Evolutionary conservation across 2,329 filamentous ascomycete genomes (phyloP).

Genomic region (Diplocarpon rosae): DNA sequence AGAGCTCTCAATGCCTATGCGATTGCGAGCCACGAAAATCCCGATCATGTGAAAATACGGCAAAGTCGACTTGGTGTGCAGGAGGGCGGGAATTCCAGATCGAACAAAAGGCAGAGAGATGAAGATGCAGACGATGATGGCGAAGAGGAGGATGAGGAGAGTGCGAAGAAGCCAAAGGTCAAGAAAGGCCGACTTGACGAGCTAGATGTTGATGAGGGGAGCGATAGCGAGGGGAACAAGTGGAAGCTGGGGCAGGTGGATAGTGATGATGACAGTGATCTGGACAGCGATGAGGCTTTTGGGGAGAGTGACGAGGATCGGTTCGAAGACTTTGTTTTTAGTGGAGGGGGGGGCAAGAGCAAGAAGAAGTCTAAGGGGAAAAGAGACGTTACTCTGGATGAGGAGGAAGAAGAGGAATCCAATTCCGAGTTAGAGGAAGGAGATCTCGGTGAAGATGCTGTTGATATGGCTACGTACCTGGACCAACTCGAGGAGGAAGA

Average conservation of each 20-base stretch:
- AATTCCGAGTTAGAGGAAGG: conserved; percentile 52
- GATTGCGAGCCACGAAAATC: conserved; percentile 48
- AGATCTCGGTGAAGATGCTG: conserved; percentile 44
- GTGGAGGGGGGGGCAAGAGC: conserved; percentile 43
- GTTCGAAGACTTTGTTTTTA: conserved; percentile 57
- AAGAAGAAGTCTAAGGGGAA: conserved; percentile 36
- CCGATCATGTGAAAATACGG: conserved; percentile 41
- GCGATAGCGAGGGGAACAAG: conserved; percentile 57
- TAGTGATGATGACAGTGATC: conserved; percentile 55
- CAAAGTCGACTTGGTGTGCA: conserved; percentile 46
- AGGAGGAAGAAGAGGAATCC: conserved; percentile 30
- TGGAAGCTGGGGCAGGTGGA: conserved; percentile 57
- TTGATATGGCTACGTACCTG: conserved; percentile 27
- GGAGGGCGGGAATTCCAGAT: conserved; percentile 31
- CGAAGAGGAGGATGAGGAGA: conserved; percentile 29
- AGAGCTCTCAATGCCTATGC: conserved; percentile 44
- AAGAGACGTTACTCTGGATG: conserved; percentile 39
- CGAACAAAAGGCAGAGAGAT: conserved; percentile 29
- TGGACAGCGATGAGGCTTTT: conserved; percentile 63
- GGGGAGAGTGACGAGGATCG: conserved; percentile 60
- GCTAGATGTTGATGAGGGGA: conserved; percentile 45
- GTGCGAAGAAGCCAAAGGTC: conserved; percentile 24
- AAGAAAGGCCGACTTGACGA: conserved; percentile 28
- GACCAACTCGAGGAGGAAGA: conserved; percentile 41
- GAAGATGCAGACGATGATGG: conserved; percentile 34